Percentiles rank a stretch among this genome's conserved stretches.
Evolutionary conservation across 2,329 filamentous ascomycete genomes (phyloP).

Genomic region (Sarocladium strictum): DNA sequence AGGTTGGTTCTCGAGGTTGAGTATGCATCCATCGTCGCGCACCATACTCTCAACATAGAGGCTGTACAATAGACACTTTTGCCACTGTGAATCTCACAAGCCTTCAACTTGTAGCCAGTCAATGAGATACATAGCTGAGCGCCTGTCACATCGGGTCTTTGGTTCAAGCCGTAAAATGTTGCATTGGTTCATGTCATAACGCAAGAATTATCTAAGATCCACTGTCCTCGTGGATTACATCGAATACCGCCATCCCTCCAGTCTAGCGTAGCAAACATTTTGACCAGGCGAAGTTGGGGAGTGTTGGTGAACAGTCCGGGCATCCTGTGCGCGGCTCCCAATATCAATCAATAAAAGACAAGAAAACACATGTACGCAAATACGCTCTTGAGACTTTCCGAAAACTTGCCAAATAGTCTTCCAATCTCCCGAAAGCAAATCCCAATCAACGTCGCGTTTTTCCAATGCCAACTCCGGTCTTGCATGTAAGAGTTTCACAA

Average conservation of each 20-base stretch:
- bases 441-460: slow-evolving; percentile 8
- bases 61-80: slow-evolving; percentile 8
- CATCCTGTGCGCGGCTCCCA: slow-evolving; percentile 6
- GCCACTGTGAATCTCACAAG: too few relatives aligned
- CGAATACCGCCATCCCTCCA: not conserved
- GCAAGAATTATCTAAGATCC: not conserved
- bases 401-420: slow-evolving; percentile 6
- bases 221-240: not conserved
- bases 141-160: too few relatives aligned
- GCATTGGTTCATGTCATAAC: not conserved
- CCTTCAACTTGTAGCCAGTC: too few relatives aligned
- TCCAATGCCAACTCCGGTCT: slow-evolving; percentile 17
- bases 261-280: not conserved
- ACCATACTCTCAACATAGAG: not conserved
- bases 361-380: slow-evolving; percentile 4
- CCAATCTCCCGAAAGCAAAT: slow-evolving; percentile 7
- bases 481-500: slow-evolving; percentile 11
- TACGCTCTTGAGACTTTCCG: not conserved
- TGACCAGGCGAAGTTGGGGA: not conserved
- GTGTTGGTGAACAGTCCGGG: not conserved
- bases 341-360: not conserved
- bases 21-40: not conserved
- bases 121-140: too few relatives aligned
- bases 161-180: not conserved
- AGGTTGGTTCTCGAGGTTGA: not conserved